phyloP scores from a whole-genome alignment of 1,139 yeast species.

The Pichia sp. region DNA sequence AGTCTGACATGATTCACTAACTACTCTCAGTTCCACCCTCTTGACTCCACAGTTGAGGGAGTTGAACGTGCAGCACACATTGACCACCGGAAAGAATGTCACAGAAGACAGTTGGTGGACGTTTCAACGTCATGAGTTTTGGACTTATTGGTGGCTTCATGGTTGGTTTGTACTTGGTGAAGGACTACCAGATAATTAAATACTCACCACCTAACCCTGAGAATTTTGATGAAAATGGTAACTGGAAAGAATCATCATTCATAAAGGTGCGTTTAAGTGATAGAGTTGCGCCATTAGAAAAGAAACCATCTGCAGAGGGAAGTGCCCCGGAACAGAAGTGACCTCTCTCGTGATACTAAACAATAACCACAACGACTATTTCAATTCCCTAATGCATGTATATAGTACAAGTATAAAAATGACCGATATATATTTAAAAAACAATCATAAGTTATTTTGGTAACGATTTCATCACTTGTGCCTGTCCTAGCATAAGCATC shows the following conservation, averaged over 20 bases:
- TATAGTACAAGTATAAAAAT: not conserved
- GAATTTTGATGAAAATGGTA: constrained; percentile 33
- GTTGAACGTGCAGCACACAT: no score
- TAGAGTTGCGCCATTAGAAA: constrained; percentile 28
- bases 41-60: not conserved
- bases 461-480: constrained; percentile 2
- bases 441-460: not conserved
- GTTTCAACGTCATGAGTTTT: constrained; percentile 27
- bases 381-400: not conserved
- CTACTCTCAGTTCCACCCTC: not conserved
- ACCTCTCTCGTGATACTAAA: not conserved
- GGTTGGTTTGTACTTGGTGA: constrained; percentile 28
- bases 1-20: not conserved
- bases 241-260: constrained; percentile 30
- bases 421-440: not conserved
- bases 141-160: constrained; percentile 29
- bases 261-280: constrained; percentile 28
- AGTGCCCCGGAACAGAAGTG: not conserved
- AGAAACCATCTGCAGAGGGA: constrained; percentile 24
- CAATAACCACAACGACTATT: not conserved
- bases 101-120: constrained; percentile 27
- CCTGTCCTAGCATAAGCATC: constrained; percentile 16
- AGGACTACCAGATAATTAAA: constrained; percentile 32
- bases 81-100: constrained; percentile 3
- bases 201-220: constrained; percentile 33